A percentile compares a stretch with the other conserved stretches of the same genome.
Evolutionary conservation across 78 protist genomes (phyloP).

Genomic region (Speleostelium caveatum): DNA sequence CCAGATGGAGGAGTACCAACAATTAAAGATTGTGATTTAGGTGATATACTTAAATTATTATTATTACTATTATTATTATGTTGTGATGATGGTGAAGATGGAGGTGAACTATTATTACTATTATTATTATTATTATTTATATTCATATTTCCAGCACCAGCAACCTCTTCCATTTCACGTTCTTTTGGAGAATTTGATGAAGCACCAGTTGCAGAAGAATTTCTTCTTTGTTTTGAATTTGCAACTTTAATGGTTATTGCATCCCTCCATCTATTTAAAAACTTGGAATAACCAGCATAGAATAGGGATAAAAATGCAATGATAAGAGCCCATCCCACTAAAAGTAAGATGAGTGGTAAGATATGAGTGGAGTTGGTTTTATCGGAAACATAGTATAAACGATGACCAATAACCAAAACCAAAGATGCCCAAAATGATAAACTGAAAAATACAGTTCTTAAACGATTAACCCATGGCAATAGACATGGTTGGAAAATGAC

Average conservation of each 20-base stretch:
- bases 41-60: no score
- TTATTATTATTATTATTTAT: no score
- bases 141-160: not conserved
- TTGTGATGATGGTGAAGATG: not conserved
- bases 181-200: not conserved
- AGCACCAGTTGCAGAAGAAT: not conserved
- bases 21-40: no score
- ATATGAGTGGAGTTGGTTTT: not conserved
- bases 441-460: constrained; percentile 48
- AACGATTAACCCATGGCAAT: constrained; percentile 61
- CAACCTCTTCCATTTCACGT: not conserved
- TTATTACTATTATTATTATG: no score
- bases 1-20: no score
- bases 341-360: constrained; percentile 37
- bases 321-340: constrained; percentile 72
- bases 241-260: not conserved
- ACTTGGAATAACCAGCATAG: not conserved
- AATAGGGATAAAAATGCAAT: constrained; percentile 24
- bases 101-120: not conserved
- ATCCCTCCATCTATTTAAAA: not conserved
- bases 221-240: no score
- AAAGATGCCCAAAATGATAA: constrained; percentile 57
- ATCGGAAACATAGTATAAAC: constrained; percentile 2
- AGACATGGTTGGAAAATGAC: constrained; percentile 71
- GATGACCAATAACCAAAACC: constrained; percentile 40